These are phyloP conservation scores for Cladosporium austrohemisphaericum DNA, from an alignment of 2,329 filamentous ascomycete genomes.

Conservation along the genomic window DNA sequence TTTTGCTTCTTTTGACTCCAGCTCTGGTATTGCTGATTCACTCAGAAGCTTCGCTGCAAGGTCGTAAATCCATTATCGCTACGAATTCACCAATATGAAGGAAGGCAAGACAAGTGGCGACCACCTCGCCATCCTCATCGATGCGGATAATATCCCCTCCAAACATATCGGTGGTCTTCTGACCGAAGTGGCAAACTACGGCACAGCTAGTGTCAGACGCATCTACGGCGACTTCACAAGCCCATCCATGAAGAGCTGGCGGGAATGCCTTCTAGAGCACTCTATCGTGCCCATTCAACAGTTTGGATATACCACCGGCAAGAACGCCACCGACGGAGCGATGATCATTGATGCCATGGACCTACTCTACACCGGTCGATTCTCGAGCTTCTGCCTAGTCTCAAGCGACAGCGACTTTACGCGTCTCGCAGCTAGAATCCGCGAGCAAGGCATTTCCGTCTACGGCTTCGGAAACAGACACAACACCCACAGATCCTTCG, in stretches of 20 bases:
- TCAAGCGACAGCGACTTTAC: constrained; percentile 38
- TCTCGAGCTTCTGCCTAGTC: constrained; percentile 34
- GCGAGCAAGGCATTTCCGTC: constrained; percentile 34
- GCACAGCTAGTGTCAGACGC: constrained; percentile 30
- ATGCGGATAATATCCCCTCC: constrained; percentile 29
- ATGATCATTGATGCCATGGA: constrained; percentile 39
- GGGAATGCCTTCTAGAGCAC: constrained; percentile 24
- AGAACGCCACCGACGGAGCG: constrained; percentile 32
- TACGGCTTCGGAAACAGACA: constrained; percentile 34
- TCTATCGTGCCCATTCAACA: constrained; percentile 30
- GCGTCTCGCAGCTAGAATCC: constrained; percentile 33
- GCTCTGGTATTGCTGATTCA: no score
- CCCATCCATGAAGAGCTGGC: constrained; percentile 25
- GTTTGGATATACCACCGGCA: constrained; percentile 31
- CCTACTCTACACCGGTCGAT: constrained; percentile 33
- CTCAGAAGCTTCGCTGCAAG: no score
- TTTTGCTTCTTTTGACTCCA: no score
- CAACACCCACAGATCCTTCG: constrained; percentile 27
- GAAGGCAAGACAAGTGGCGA: background rate
- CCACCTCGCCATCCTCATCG: constrained; percentile 24
- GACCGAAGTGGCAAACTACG: constrained; percentile 33
- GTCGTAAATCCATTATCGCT: no score
- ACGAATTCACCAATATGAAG: no score
- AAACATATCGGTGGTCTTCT: constrained; percentile 28
- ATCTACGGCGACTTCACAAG: constrained; percentile 33